These are phyloP conservation scores for Boletus sp. DNA, from an alignment of 768 basidiomycete species.

Conservation along the genomic window DNA sequence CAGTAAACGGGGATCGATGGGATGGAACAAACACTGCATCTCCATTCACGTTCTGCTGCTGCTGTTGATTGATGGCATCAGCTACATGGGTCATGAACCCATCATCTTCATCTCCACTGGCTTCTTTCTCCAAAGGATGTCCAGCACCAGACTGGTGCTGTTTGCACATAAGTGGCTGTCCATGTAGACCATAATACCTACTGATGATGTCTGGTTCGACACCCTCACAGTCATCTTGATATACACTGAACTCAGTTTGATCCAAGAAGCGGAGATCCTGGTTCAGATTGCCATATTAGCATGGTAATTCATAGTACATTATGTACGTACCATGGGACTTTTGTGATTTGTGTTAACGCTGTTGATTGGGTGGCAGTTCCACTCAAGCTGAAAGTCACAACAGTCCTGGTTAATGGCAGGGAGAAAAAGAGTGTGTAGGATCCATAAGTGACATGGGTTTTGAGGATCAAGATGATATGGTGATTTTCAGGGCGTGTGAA, in stretches of 20 bases:
- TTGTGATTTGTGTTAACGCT: conserved; percentile 7
- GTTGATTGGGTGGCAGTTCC: conserved; percentile 39
- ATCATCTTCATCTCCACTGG: background rate
- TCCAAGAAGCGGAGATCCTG: conserved; percentile 15
- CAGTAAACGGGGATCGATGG: conserved; percentile 7
- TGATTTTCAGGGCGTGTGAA: conserved; percentile 9
- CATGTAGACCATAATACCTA: background rate
- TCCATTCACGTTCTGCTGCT: background rate
- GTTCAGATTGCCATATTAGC: background rate
- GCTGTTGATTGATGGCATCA: background rate
- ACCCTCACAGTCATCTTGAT: conserved; percentile 5
- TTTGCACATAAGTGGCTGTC: background rate
- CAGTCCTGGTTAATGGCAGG: background rate
- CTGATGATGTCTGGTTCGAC: background rate
- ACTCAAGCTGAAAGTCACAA: conserved; percentile 24
- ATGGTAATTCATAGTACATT: background rate
- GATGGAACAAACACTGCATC: conserved; percentile 1
- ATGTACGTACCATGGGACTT: conserved; percentile 4
- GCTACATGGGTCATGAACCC: background rate
- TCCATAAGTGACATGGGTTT: background rate
- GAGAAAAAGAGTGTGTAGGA: background rate
- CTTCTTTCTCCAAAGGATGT: conserved; percentile 1
- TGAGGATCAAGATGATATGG: background rate
- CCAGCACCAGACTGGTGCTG: background rate
- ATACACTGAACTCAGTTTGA: conserved; percentile 4